These are phyloP conservation scores for Pythium periplocum DNA, from an alignment of 352 stramenopile genomes.

Conservation along the genomic window DNA sequence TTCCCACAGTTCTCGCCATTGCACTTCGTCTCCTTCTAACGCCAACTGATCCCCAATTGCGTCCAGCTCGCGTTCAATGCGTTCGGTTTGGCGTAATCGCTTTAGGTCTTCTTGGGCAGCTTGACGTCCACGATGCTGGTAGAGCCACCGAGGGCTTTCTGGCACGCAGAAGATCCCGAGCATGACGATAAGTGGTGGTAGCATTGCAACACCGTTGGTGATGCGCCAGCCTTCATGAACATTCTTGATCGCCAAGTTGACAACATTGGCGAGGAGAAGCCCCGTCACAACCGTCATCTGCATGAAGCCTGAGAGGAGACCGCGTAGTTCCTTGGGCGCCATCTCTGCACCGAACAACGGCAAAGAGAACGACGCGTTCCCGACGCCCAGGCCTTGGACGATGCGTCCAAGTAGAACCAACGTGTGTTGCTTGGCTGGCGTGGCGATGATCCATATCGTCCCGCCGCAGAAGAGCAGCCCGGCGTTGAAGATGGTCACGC, in stretches of 20 bases:
- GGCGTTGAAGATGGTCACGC: conserved; percentile 28
- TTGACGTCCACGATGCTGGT: conserved; percentile 30
- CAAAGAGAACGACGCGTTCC: conserved; percentile 42
- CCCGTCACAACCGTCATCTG: conserved; percentile 38
- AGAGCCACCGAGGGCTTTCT: conserved; percentile 46
- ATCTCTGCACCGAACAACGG: conserved; percentile 40
- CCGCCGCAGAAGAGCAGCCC: conserved; percentile 34
- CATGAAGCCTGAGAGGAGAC: conserved; percentile 34
- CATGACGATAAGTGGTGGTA: conserved; percentile 33
- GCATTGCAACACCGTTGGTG: conserved; percentile 24
- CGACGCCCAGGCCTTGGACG: conserved; percentile 34
- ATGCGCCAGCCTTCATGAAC: conserved; percentile 25
- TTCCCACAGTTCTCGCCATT: conserved; percentile 31
- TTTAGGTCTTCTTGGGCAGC: conserved; percentile 24
- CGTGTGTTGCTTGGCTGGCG: conserved; percentile 15
- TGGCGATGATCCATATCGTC: conserved; percentile 25
- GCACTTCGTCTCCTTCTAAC: conserved; percentile 17
- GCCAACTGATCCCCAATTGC: conserved; percentile 42
- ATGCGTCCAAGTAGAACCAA: conserved; percentile 24
- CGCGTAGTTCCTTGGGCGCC: conserved; percentile 32
- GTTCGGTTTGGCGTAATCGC: conserved; percentile 21
- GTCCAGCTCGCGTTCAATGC: conserved; percentile 27
- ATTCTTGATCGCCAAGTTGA: conserved; percentile 26
- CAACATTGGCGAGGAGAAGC: conserved; percentile 32
- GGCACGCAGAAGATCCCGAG: conserved; percentile 38